These are phyloP conservation scores for Citrus mangshanensis DNA, from an alignment of 345 rosid genomes.

Conservation along the genomic window DNA sequence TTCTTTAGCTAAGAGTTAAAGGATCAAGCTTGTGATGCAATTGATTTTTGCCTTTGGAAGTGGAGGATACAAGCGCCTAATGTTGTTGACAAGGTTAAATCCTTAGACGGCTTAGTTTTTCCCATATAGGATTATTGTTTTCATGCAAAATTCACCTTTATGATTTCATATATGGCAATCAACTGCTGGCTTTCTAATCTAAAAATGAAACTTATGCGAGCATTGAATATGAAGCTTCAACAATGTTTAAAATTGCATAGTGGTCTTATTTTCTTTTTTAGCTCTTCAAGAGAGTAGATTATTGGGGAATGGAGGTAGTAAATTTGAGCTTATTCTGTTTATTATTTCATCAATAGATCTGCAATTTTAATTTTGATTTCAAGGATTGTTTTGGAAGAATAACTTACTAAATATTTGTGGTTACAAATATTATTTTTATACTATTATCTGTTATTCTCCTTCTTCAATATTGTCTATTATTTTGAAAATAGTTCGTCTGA, in stretches of 20 bases:
- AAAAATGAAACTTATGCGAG: conserved; percentile 91
- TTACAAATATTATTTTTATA: too few relatives aligned
- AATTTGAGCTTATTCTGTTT: not conserved
- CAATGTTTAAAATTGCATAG: conserved; percentile 81
- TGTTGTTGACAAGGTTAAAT: conserved; percentile 76
- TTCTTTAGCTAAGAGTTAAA: too few relatives aligned
- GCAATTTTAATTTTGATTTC: too few relatives aligned
- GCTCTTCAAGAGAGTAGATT: conserved; percentile 82
- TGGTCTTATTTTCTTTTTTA: conserved; percentile 88
- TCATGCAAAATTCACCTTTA: conserved; percentile 9
- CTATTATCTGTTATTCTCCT: too few relatives aligned
- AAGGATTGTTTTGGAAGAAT: too few relatives aligned
- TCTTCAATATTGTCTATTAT: too few relatives aligned
- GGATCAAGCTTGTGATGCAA: too few relatives aligned
- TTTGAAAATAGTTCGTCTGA: too few relatives aligned
- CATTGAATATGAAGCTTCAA: conserved; percentile 95
- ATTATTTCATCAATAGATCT: too few relatives aligned
- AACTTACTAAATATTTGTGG: too few relatives aligned
- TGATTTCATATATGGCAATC: conserved; percentile 46
- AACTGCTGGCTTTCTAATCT: conserved; percentile 99
- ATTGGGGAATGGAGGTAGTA: conserved; percentile 95
- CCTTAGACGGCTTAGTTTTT: not conserved
- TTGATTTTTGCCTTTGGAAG: too few relatives aligned
- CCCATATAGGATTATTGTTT: conserved; percentile 2
- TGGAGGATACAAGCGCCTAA: conserved; percentile 64